Evolutionary conservation across 1,284 basidiomycete species (phyloP).

Genomic region (Fistulinella staudtii): DNA sequence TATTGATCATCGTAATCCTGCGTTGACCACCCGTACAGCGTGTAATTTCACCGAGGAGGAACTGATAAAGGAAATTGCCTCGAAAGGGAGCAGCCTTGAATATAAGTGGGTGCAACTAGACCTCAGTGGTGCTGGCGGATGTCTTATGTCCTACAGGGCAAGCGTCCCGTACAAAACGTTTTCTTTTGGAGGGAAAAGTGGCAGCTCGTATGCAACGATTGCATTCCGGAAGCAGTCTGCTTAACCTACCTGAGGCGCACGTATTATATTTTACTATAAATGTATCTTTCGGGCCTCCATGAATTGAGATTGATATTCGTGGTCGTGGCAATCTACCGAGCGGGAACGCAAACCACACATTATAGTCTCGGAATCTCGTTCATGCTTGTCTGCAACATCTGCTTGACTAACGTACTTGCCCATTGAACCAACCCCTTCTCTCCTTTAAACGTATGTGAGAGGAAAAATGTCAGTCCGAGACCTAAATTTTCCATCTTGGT

Average conservation of each 20-base stretch:
- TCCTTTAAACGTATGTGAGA: conserved; percentile 47
- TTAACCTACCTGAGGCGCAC: conserved; percentile 13
- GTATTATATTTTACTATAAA: not conserved
- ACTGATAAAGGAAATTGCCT: conserved; percentile 56
- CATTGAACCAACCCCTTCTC: conserved; percentile 53
- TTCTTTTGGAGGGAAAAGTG: conserved; percentile 73
- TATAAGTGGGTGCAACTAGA: conserved; percentile 55
- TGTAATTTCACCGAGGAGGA: conserved; percentile 92
- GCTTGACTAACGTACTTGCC: conserved; percentile 62
- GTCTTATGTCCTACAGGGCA: conserved; percentile 39
- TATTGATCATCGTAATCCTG: not conserved
- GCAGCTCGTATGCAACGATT: conserved; percentile 68
- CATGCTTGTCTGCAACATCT: conserved; percentile 60
- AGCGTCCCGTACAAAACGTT: conserved; percentile 67
- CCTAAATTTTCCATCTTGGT: conserved; percentile 56
- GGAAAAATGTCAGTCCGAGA: conserved; percentile 67
- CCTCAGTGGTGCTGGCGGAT: not conserved
- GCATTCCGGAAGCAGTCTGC: conserved; percentile 56
- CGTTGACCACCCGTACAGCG: conserved; percentile 40
- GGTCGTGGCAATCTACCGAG: not conserved
- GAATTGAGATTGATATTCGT: not conserved
- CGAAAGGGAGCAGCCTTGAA: conserved; percentile 44
- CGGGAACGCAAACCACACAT: not conserved
- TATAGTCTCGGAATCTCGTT: conserved; percentile 48
- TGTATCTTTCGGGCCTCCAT: too few relatives aligned